These are phyloP conservation scores for Chlamydomonas sp. DNA, from an alignment of 139 green algal genomes.

Conservation along the genomic window DNA sequence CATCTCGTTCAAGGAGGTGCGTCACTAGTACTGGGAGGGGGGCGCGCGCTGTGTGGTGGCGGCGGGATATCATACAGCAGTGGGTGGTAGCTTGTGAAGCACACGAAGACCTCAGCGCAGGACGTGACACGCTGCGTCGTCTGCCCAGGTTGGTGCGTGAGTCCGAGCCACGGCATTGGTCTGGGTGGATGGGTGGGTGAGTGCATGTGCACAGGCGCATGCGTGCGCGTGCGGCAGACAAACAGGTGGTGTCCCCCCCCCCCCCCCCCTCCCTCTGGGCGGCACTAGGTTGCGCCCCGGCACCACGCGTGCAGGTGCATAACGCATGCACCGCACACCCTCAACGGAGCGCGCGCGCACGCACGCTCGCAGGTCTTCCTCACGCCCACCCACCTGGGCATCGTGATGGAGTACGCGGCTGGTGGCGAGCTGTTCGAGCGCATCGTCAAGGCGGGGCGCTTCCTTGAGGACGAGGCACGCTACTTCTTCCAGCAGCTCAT, in stretches of 20 bases:
- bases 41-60: neutral
- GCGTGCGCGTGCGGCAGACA: neutral
- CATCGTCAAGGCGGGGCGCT: conserved; percentile 86
- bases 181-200: neutral
- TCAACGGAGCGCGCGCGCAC: neutral
- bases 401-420: conserved; percentile 79
- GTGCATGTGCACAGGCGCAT: neutral
- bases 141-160: too few relatives aligned
- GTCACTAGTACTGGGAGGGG: neutral
- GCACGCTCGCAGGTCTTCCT: conserved; percentile 55
- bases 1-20: conserved; percentile 85
- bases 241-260: too few relatives aligned
- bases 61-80: neutral
- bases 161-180: too few relatives aligned
- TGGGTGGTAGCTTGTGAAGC: neutral
- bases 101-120: neutral
- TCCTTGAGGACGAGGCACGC: conserved; percentile 91
- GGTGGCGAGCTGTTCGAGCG: conserved; percentile 95
- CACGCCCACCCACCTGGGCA: conserved; percentile 65
- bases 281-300: too few relatives aligned
- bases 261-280: too few relatives aligned
- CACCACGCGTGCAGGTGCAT: neutral
- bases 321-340: neutral
- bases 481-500: conserved; percentile 99
- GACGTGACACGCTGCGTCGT: too few relatives aligned